A percentile compares a stretch with the other conserved stretches of the same genome.
phyloP scores from a whole-genome alignment of 1,284 basidiomycete species.

The Cryptococcus depauperatus region DNA sequence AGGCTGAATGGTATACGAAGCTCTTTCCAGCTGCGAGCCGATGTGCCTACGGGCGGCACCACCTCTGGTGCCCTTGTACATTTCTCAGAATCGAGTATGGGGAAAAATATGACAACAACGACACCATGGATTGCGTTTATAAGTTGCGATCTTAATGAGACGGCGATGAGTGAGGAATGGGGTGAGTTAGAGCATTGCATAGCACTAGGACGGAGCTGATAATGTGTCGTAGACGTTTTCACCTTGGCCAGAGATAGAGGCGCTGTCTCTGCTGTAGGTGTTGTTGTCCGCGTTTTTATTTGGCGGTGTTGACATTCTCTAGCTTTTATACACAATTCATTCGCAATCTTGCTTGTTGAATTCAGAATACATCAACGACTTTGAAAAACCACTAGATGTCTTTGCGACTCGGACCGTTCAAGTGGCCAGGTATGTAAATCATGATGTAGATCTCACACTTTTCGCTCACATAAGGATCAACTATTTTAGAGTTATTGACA shows the following conservation, averaged over 20 bases:
- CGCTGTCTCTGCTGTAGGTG: constrained; percentile 62
- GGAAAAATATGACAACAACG: constrained; percentile 49
- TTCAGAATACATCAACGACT: constrained; percentile 57
- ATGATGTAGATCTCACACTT: background rate
- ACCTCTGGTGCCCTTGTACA: constrained; percentile 65
- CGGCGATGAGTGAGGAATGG: constrained; percentile 47
- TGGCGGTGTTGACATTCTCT: constrained; percentile 5
- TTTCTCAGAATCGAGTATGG: constrained; percentile 54
- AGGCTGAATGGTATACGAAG: no score
- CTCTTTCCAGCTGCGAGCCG: constrained; percentile 40
- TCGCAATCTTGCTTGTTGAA: constrained; percentile 68
- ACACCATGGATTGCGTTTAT: constrained; percentile 86
- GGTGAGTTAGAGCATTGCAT: constrained; percentile 19
- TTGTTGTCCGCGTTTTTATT: constrained; percentile 13
- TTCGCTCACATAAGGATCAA: background rate
- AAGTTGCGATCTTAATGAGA: constrained; percentile 67
- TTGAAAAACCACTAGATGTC: constrained; percentile 69
- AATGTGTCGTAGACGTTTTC: constrained; percentile 65
- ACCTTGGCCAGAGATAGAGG: constrained; percentile 67
- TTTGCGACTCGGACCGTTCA: constrained; percentile 48
- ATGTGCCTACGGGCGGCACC: constrained; percentile 31
- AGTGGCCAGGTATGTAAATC: constrained; percentile 24
- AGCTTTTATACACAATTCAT: constrained; percentile 68
- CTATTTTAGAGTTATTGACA: constrained; percentile 55
- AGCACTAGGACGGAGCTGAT: background rate